Conservation (phyloP, 129 eudicot genomes). For the Centaurea solstitialis region DNA sequence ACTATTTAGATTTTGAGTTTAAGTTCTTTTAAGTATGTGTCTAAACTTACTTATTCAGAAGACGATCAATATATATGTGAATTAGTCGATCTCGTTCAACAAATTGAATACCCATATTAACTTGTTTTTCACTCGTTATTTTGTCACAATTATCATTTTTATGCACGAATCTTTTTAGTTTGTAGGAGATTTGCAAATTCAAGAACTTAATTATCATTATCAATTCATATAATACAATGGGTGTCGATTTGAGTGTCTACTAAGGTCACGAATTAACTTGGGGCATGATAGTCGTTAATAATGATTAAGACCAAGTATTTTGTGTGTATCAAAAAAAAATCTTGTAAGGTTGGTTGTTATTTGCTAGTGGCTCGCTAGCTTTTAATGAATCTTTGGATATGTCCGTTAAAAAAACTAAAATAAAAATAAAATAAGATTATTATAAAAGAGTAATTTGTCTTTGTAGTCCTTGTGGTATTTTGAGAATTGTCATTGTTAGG, state of each 20-base stretch:
- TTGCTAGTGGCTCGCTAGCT: too few relatives aligned
- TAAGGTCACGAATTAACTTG: not conserved
- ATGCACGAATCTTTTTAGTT: too few relatives aligned
- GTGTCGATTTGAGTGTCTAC: not conserved
- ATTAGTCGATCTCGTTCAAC: not conserved
- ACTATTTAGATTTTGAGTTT: not conserved
- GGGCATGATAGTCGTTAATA: not conserved
- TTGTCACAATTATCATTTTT: not conserved
- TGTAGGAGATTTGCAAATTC: too few relatives aligned
- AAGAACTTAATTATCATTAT: too few relatives aligned
- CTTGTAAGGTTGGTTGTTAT: too few relatives aligned
- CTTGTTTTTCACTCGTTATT: not conserved
- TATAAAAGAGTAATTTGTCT: not conserved
- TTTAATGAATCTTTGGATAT: too few relatives aligned
- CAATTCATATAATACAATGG: not conserved
- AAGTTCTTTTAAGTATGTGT: not conserved
- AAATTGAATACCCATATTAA: too few relatives aligned
- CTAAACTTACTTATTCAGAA: not conserved
- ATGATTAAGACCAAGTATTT: too few relatives aligned
- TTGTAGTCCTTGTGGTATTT: not conserved
- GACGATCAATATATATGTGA: not conserved
- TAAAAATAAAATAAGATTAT: too few relatives aligned
- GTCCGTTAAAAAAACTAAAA: too few relatives aligned
- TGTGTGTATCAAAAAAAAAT: too few relatives aligned
- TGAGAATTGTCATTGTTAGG: not conserved